Evolutionary conservation across 495 filamentous ascomycete genomes (phyloP).

Genomic region (Xylaria castorea): DNA sequence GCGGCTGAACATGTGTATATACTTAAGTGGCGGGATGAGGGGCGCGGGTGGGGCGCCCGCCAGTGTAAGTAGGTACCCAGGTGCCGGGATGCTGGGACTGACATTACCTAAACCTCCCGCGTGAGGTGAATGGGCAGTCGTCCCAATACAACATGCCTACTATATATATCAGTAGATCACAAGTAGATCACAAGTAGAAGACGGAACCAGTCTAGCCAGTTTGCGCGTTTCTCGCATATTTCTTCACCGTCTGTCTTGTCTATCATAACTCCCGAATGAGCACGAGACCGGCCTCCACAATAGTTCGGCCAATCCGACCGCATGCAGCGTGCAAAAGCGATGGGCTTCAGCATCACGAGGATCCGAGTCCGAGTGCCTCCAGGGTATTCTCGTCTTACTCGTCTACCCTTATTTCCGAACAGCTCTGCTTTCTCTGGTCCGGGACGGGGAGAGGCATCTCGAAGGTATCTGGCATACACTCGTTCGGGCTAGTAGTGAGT

Average conservation of each 20-base stretch:
- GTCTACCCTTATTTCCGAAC: background rate
- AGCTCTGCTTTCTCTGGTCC: background rate
- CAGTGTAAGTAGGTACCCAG: background rate
- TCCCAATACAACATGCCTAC: background rate
- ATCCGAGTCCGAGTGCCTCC: background rate
- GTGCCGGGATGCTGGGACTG: too few relatives aligned
- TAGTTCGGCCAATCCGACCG: background rate
- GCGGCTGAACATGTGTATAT: background rate
- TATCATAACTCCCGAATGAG: background rate
- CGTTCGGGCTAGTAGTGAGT: background rate
- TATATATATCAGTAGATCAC: background rate
- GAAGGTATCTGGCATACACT: background rate
- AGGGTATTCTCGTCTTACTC: too few relatives aligned
- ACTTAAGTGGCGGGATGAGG: too few relatives aligned
- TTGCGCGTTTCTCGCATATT: background rate
- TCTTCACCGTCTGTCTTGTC: background rate
- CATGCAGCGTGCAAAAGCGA: background rate
- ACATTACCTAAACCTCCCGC: too few relatives aligned
- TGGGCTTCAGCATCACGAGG: background rate
- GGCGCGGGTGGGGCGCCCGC: background rate
- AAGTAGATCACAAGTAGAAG: background rate
- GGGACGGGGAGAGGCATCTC: background rate
- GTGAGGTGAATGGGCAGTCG: background rate
- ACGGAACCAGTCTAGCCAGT: background rate
- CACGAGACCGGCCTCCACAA: background rate